Percentiles rank a stretch among this genome's conserved stretches.
Evolutionary conservation across 495 filamentous ascomycete genomes (phyloP).

Genomic region (Tirmania nivea): DNA sequence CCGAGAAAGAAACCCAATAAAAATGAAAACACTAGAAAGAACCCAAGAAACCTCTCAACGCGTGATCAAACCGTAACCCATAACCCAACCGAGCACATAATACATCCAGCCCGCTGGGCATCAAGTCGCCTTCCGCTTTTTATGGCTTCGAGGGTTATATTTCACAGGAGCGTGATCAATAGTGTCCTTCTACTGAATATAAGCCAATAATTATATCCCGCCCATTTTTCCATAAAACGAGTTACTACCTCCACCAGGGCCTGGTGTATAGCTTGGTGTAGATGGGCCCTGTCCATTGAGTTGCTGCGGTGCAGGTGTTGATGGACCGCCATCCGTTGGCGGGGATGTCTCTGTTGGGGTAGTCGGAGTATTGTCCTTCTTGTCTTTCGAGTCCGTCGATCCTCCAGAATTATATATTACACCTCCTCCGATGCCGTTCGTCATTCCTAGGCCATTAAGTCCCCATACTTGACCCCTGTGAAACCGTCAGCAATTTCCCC

Average conservation of each 20-base stretch:
- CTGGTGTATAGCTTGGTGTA: slow-evolving; percentile 9
- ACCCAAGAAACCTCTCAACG: no score
- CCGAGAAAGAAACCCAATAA: no score
- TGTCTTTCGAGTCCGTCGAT: background rate
- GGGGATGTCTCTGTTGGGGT: background rate
- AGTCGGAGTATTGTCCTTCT: background rate
- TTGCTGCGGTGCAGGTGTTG: slow-evolving; percentile 8
- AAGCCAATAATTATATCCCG: slow-evolving; percentile 4
- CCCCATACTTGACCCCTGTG: slow-evolving; percentile 19
- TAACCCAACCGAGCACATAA: no score
- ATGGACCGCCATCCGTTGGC: background rate
- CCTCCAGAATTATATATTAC: slow-evolving; percentile 15
- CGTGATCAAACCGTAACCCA: no score
- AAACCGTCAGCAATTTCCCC: background rate
- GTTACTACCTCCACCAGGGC: slow-evolving; percentile 8
- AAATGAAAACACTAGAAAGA: no score
- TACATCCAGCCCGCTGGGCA: no score
- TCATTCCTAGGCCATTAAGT: slow-evolving; percentile 16
- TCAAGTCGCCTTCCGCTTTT: no score
- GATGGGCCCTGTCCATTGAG: slow-evolving; percentile 6
- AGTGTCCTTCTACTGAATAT: no score
- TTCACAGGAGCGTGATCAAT: no score
- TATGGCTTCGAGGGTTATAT: no score
- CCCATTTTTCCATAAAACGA: slow-evolving; percentile 16
- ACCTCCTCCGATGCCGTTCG: slow-evolving; percentile 14